A percentile compares a stretch with the other conserved stretches of the same genome.
phyloP scores from a whole-genome alignment of 305 asterid genomes.

The Lippia alba region DNA sequence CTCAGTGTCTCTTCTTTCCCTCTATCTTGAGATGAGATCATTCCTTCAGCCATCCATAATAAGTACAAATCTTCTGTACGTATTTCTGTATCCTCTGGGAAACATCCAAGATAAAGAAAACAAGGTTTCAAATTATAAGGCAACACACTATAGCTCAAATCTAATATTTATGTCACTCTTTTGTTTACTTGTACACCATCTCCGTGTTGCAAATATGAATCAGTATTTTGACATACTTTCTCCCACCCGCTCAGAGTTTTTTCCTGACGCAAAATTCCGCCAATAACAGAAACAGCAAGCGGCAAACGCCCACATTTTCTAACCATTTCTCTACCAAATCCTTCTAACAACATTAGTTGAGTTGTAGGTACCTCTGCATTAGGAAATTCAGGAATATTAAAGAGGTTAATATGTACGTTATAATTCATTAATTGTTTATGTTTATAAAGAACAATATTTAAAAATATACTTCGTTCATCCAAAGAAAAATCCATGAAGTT shows the following conservation, averaged over 20 bases:
- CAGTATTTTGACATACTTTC: background rate
- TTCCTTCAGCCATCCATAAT: constrained; percentile 14
- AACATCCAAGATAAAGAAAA: background rate
- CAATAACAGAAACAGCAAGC: background rate
- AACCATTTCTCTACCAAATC: background rate
- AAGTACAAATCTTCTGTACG: background rate
- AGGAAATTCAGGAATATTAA: too few relatives aligned
- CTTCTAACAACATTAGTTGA: background rate
- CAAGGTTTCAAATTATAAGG: background rate
- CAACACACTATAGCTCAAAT: background rate
- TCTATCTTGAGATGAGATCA: background rate
- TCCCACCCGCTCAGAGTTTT: background rate
- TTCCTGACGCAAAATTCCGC: constrained; percentile 8
- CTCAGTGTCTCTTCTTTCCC: background rate
- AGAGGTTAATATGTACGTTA: too few relatives aligned
- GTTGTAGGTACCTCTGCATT: background rate
- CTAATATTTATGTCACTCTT: background rate
- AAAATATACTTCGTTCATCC: too few relatives aligned
- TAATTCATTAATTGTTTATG: too few relatives aligned
- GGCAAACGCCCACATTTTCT: background rate
- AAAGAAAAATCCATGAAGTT: too few relatives aligned
- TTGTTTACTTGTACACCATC: background rate
- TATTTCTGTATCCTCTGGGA: background rate
- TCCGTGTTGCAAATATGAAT: background rate
- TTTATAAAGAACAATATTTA: too few relatives aligned